Evolutionary conservation across 352 stramenopile genomes (phyloP).

Genomic region (Phytophthora macrochlamydospora): DNA sequence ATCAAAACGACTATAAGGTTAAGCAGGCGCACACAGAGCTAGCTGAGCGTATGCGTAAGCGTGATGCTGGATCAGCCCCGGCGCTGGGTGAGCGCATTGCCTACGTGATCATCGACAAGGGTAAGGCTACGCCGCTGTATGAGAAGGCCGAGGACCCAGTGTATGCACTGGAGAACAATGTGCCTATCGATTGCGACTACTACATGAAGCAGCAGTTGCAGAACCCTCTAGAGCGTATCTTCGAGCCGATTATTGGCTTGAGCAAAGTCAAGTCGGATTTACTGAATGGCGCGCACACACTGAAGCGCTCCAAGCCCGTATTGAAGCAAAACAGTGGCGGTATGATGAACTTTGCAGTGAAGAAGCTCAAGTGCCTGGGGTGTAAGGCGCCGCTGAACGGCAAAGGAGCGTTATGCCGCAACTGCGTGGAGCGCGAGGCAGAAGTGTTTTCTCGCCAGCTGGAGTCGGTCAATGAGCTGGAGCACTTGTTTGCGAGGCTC

Average conservation of each 20-base stretch:
- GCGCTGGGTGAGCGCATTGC: slow-evolving; percentile 98
- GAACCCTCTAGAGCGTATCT: slow-evolving; percentile 98
- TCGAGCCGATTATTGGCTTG: slow-evolving; percentile 97
- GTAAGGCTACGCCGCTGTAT: slow-evolving; percentile 95
- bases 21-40: slow-evolving; percentile 99
- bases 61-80: slow-evolving; percentile 96
- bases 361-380: slow-evolving; percentile 97
- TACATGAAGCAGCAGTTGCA: slow-evolving; percentile 99
- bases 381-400: slow-evolving; percentile 95
- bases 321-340: slow-evolving; percentile 95
- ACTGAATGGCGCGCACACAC: slow-evolving; percentile 97
- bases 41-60: slow-evolving; percentile 97
- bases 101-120: slow-evolving; percentile 99
- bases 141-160: slow-evolving; percentile 99
- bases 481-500: slow-evolving; percentile 94
- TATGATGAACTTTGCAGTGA: slow-evolving; percentile 99
- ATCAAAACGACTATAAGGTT: slow-evolving; percentile 98
- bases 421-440: slow-evolving; percentile 93
- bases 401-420: slow-evolving; percentile 92
- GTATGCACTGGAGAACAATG: slow-evolving; percentile 98
- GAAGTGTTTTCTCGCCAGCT: slow-evolving; percentile 97
- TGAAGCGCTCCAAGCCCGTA: slow-evolving; percentile 97
- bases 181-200: slow-evolving; percentile 99
- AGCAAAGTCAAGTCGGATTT: slow-evolving; percentile 92
- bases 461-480: slow-evolving; percentile 90